A percentile compares a stretch with the other conserved stretches of the same genome.
These are phyloP conservation scores for Trichoderma sp. DNA, from an alignment of 2,329 filamentous ascomycete species.

Conservation along the genomic window DNA sequence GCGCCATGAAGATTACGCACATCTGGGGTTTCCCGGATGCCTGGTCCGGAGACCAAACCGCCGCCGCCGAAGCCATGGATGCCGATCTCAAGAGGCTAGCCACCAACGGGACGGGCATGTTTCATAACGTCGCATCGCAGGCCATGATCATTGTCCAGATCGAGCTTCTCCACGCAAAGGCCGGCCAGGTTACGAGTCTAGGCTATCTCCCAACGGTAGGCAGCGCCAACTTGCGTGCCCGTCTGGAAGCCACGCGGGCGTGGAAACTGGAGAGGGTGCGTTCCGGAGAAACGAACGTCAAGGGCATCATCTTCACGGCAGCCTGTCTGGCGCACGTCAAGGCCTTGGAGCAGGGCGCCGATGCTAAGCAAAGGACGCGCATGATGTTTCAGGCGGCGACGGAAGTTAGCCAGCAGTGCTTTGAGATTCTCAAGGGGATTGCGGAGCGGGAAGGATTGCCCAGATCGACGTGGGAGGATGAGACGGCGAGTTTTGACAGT, in stretches of 20 bases:
- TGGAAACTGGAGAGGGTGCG: slow-evolving; percentile 37
- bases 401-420: slow-evolving; percentile 29
- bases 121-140: slow-evolving; percentile 41
- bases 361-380: slow-evolving; percentile 32
- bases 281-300: slow-evolving; percentile 44
- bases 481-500: slow-evolving; percentile 16
- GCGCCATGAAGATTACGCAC: slow-evolving; percentile 36
- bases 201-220: slow-evolving; percentile 31
- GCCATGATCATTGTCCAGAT: slow-evolving; percentile 42
- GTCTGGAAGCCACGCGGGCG: slow-evolving; percentile 28
- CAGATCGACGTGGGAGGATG: slow-evolving; percentile 19
- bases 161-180: slow-evolving; percentile 45
- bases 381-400: slow-evolving; percentile 29
- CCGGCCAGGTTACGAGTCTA: slow-evolving; percentile 38
- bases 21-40: slow-evolving; percentile 31
- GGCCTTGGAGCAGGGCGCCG: slow-evolving; percentile 31
- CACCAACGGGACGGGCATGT: slow-evolving; percentile 41
- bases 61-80: slow-evolving; percentile 20
- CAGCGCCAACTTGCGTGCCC: slow-evolving; percentile 32
- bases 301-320: slow-evolving; percentile 38
- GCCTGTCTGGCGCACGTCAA: slow-evolving; percentile 34
- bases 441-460: slow-evolving; percentile 30
- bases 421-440: slow-evolving; percentile 34
- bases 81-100: slow-evolving; percentile 34
- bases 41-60: slow-evolving; percentile 20